phyloP scores from a whole-genome alignment of 2,329 filamentous ascomycete species.

The Fusarium sp. region DNA sequence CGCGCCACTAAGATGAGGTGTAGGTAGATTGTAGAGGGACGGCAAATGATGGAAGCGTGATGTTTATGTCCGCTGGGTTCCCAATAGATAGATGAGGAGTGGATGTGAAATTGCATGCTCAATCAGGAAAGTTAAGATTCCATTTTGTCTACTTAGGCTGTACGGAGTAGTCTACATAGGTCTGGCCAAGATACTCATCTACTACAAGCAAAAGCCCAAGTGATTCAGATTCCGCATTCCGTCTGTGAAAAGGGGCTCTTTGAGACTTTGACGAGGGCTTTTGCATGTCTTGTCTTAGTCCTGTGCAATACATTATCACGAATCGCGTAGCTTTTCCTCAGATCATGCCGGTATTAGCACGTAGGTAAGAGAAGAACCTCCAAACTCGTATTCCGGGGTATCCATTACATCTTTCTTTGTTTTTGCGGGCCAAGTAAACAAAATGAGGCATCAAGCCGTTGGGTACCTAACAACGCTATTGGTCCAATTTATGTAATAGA shows the following conservation, averaged over 20 bases:
- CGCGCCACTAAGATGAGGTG: slow-evolving; percentile 29
- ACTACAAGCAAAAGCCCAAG: background rate
- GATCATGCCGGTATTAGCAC: background rate
- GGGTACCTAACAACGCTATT: background rate
- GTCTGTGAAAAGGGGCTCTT: background rate
- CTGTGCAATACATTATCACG: background rate
- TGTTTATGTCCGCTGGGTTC: background rate
- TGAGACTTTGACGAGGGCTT: background rate
- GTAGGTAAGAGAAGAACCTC: background rate
- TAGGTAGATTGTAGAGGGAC: background rate
- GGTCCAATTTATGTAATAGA: background rate
- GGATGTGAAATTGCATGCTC: slow-evolving; percentile 19
- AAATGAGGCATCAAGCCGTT: background rate
- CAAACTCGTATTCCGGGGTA: background rate
- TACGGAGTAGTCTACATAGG: background rate
- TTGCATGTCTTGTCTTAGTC: background rate
- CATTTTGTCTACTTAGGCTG: slow-evolving; percentile 2
- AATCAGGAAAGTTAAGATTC: slow-evolving; percentile 18
- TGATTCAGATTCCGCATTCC: slow-evolving; percentile 26
- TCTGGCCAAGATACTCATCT: background rate
- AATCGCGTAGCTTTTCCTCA: background rate
- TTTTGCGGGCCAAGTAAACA: background rate
- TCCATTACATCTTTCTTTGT: background rate
- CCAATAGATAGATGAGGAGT: slow-evolving; percentile 2
- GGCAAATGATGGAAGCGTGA: slow-evolving; percentile 23